Percentiles rank a stretch among this genome's conserved stretches.
Evolutionary conservation across 805 yeast genomes (phyloP).

Genomic region (Candida parachauliodes): DNA sequence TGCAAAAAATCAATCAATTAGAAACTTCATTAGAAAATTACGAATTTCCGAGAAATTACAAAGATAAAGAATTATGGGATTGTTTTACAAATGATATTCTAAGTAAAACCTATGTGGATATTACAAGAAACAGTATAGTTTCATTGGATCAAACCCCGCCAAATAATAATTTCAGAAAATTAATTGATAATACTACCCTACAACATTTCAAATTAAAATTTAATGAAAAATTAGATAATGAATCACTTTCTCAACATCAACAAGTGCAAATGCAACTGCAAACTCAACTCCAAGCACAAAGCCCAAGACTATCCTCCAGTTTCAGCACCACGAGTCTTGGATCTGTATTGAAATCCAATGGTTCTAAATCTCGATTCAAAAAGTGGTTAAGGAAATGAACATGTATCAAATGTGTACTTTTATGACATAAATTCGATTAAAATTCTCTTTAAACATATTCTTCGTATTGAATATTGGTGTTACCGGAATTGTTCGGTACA

Average conservation of each 20-base stretch:
- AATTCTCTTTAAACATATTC: no score
- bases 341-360: slow-evolving; percentile 16
- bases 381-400: slow-evolving; percentile 34
- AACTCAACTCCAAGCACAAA: no score
- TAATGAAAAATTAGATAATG: slow-evolving; percentile 10
- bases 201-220: slow-evolving; percentile 30
- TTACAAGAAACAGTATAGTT: slow-evolving; percentile 27
- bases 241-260: neutral
- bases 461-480: no score
- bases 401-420: no score
- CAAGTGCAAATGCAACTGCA: no score
- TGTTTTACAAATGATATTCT: slow-evolving; percentile 29
- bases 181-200: slow-evolving; percentile 30
- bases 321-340: slow-evolving; percentile 20
- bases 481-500: no score
- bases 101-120: slow-evolving; percentile 25
- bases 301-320: slow-evolving; percentile 12
- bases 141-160: slow-evolving; percentile 23
- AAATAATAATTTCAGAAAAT: slow-evolving; percentile 20
- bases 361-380: slow-evolving; percentile 36
- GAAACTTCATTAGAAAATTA: slow-evolving; percentile 27
- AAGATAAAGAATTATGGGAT: slow-evolving; percentile 30
- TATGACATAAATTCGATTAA: no score
- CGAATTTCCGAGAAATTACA: slow-evolving; percentile 30
- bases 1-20: slow-evolving; percentile 25